phyloP scores from a whole-genome alignment of 1,284 basidiomycete species.

The Pseudomicrostroma phylloplanum region DNA sequence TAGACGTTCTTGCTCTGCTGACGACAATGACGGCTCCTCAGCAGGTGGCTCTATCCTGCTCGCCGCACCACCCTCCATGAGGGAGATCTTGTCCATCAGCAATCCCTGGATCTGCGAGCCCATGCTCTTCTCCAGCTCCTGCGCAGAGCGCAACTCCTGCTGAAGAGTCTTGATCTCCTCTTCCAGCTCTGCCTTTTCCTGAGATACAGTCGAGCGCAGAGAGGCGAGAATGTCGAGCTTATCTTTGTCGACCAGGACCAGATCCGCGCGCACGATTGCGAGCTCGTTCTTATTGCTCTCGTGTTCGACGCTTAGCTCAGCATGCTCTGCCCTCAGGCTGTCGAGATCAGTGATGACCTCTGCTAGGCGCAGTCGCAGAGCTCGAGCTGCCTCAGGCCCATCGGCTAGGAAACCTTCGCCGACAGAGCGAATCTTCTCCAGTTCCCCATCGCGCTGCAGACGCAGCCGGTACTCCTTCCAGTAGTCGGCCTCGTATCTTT shows the following conservation, averaged over 20 bases:
- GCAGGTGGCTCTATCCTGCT: slow-evolving; percentile 57
- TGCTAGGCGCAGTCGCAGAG: slow-evolving; percentile 75
- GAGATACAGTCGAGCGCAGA: slow-evolving; percentile 77
- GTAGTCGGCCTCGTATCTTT: slow-evolving; percentile 81
- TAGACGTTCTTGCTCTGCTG: slow-evolving; percentile 63
- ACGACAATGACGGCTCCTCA: slow-evolving; percentile 56
- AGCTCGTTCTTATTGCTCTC: slow-evolving; percentile 74
- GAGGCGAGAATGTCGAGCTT: slow-evolving; percentile 61
- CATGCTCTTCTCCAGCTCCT: slow-evolving; percentile 82
- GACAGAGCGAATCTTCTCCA: slow-evolving; percentile 78
- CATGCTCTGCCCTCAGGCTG: slow-evolving; percentile 66
- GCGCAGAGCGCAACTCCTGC: slow-evolving; percentile 65
- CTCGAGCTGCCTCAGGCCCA: slow-evolving; percentile 77
- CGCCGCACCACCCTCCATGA: slow-evolving; percentile 61
- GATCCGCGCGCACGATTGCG: slow-evolving; percentile 41
- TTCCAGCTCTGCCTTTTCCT: slow-evolving; percentile 73
- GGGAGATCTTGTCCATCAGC: slow-evolving; percentile 79
- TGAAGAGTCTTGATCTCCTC: slow-evolving; percentile 63
- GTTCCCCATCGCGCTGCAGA: slow-evolving; percentile 68
- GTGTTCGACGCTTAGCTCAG: slow-evolving; percentile 64
- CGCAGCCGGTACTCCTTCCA: slow-evolving; percentile 75
- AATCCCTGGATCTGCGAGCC: slow-evolving; percentile 62
- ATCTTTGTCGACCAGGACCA: slow-evolving; percentile 54
- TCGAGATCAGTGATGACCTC: slow-evolving; percentile 81
- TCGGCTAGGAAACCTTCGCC: background rate